Evolutionary conservation across 2,329 filamentous ascomycete genomes (phyloP), one percentile per base, ranked within the genome.

Genomic region (Aspergillus calidoustus): DNA sequence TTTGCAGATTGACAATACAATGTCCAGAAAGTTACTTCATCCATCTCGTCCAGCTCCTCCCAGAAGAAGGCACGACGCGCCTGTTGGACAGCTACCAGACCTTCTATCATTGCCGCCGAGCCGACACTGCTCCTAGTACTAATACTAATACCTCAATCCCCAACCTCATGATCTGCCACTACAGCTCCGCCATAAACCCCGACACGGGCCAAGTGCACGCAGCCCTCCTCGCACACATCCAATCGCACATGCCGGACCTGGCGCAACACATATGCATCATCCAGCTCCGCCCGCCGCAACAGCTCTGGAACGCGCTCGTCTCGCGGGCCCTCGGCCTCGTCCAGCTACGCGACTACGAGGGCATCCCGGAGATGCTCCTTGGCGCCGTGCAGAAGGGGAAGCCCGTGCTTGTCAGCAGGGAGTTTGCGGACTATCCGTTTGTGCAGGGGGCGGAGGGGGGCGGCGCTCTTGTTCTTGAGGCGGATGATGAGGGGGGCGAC

Each of bases 131-230:
- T n/a, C n/a, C n/a, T n/a, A n/a, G n/a, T n/a, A n/a, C n/a, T n/a
- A n/a, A n/a, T 30, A 57, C 54, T 6, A 48, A 50, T 15, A 84
- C 93, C 59, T 80, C 84, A 1, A 89, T 89, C 0, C 91, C 72
- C 1, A 75, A 93, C 73, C 84, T 94, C 2, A 84, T 92, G 46
- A 85, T 94, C 9, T 89, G 88, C 52, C 90, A 90, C 28, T 91
- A 93, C 71, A 87, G 89, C 44, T 91, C 89, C 0, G 84, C 93
- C 63, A 90, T 93, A 68, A 90, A 93, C 65, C 90, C 90, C 0
- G 91, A 93, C 67, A 89, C 85, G 8, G 86, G 83, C 23, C 76
- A 84, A 58, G 87, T 93, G 66, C 91, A 88, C 71, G 87, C 92
- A 11, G 5, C 17, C 13, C n/a, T 57, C 3, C 15, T 57, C 25